Evolutionary conservation across 73 alveolate species (phyloP), one percentile per base, ranked within the genome.

Genomic region (Paramecium sonneborni): DNA sequence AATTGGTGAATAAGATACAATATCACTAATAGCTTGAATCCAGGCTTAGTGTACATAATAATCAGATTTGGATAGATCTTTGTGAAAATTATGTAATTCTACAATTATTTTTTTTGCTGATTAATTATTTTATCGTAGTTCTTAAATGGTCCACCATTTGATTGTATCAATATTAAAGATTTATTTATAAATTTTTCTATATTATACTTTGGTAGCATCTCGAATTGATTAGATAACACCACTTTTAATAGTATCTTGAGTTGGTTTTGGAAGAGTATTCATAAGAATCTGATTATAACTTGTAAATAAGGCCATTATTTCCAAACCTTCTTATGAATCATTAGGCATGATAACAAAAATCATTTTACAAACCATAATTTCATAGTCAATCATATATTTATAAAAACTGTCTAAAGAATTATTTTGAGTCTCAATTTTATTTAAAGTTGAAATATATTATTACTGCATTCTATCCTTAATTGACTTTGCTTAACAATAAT

Each of bases 401-500:
- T 62, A 62, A 32, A 62, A 62, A 62, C 44, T 62, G 26, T 21
- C 43, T 30, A 11, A 10, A 12, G 39, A 20, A 32, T 62, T 62
- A 32, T 62, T 62, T 62, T 62, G 48, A 62, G 39, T 9, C 44
- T 62, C 84, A 62, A 62, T 62, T 32, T 62, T 62, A 62, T 62
- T 62, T 62, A 62, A 62, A 14, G 24, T 26, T 12, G 84, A 30
- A 30, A 62, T 62, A 32, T 62, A 62, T 62, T 26, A 62, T 26
- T 62, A 62, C 46, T 21, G 24, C 39, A 62, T 26, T 30, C 84
- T 32, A 26, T 62, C 84, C 24, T 62, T 62, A 32, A 62, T 62
- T 62, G 84, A 62, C 48, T 62, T 62, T 30, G 84, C 44, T 62
- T 62, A 62, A 62, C 84, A 62, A n/a, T 62, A 62, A 32, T 62